These are phyloP conservation scores for Vitis vinifera DNA, from an alignment of 164 flowering plant species.

Conservation along the genomic window ASM3070453v1 NC_081817.1:5226501-5227000, in stretches of 20 bases:
- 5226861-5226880: neutral
- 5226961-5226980: too few species aligned
- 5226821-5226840: neutral
- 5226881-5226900: neutral
- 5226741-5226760: neutral
- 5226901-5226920: neutral
- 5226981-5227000: too few species aligned
- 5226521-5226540: neutral
- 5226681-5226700: conserved; percentile 54
- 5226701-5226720: conserved; percentile 19
- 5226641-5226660: conserved; percentile 5
- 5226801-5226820: neutral
- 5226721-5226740: conserved; percentile 52
- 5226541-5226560: neutral
- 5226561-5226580: neutral
- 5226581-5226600: neutral
- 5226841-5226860: neutral
- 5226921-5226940: neutral
- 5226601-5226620: neutral
- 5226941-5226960: neutral
- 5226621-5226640: neutral
- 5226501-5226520: neutral
- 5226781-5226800: neutral
- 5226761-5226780: neutral
- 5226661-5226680: conserved; percentile 70